phyloP scores from a whole-genome alignment of 2,329 filamentous ascomycete species.

The Fusarium napiforme region DNA sequence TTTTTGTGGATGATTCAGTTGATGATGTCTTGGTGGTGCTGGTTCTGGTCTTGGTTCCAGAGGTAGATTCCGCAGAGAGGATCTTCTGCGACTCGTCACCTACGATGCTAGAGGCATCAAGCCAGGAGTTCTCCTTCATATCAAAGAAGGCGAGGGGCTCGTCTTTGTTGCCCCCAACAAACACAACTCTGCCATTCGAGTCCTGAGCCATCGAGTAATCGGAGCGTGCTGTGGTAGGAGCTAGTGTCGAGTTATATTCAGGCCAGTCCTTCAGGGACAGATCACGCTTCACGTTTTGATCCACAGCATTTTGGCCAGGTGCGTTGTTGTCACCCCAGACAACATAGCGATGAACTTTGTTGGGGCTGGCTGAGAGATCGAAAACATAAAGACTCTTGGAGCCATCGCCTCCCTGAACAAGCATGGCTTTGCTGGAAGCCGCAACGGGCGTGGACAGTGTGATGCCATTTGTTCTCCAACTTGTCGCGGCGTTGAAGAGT shows the following conservation, averaged over 20 bases:
- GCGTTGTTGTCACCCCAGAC: slow-evolving; percentile 71
- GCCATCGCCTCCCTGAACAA: slow-evolving; percentile 78
- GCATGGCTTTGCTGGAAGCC: slow-evolving; percentile 65
- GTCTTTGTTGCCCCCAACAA: slow-evolving; percentile 77
- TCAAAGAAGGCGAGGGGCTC: slow-evolving; percentile 82
- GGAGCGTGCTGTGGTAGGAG: slow-evolving; percentile 70
- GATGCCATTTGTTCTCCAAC: slow-evolving; percentile 73
- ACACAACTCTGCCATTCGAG: slow-evolving; percentile 73
- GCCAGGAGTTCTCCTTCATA: slow-evolving; percentile 79
- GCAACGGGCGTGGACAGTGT: slow-evolving; percentile 69
- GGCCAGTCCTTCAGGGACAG: slow-evolving; percentile 76
- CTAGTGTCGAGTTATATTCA: slow-evolving; percentile 78
- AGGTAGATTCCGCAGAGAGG: slow-evolving; percentile 43
- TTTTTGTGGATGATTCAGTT: slow-evolving; percentile 41
- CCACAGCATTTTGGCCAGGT: slow-evolving; percentile 59
- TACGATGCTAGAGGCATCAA: slow-evolving; percentile 75
- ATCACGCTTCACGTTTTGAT: slow-evolving; percentile 51
- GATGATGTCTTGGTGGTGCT: slow-evolving; percentile 37
- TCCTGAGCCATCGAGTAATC: slow-evolving; percentile 76
- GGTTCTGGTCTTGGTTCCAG: slow-evolving; percentile 19
- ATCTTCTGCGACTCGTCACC: slow-evolving; percentile 56
- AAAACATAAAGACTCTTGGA: slow-evolving; percentile 85
- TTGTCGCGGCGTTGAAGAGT: slow-evolving; percentile 71
- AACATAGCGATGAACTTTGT: slow-evolving; percentile 76
- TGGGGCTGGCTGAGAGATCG: slow-evolving; percentile 78